phyloP scores from a whole-genome alignment of 106 monocot species.

The Apostasia shenzhenica region DNA sequence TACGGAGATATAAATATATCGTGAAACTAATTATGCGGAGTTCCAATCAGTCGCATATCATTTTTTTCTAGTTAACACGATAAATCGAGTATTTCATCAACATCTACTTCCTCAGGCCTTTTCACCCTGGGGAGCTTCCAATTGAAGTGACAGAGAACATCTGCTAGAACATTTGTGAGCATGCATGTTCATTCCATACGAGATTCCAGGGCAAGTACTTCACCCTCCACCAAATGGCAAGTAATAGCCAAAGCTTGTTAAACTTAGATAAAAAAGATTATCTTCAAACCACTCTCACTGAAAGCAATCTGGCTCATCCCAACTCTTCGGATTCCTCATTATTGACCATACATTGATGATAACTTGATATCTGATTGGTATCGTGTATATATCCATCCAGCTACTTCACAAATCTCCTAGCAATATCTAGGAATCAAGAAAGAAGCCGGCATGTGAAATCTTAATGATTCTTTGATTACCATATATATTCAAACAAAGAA shows the following conservation, averaged over 20 bases:
- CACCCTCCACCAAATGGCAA: neutral
- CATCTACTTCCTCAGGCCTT: neutral
- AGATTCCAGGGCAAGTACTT: neutral
- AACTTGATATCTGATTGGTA: neutral
- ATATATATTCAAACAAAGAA: neutral
- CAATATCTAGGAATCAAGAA: neutral
- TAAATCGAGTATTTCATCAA: neutral
- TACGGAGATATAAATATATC: too few species aligned
- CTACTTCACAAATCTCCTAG: neutral
- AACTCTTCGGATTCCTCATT: neutral
- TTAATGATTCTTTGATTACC: neutral
- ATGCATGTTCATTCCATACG: neutral
- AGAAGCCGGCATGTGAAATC: neutral
- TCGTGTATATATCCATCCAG: neutral
- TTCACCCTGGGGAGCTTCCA: neutral
- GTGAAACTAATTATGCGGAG: too few species aligned
- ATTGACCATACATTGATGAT: slow-evolving; percentile 1
- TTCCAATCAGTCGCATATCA: neutral
- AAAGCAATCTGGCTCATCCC: neutral
- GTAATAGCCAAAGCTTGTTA: neutral
- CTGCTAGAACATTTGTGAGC: neutral
- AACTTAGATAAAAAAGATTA: neutral
- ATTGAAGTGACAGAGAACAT: neutral
- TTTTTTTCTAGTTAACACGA: neutral
- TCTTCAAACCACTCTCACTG: neutral